Conservation (phyloP, 139 green algal species). For the Chlamydomonas sp. region DNA sequence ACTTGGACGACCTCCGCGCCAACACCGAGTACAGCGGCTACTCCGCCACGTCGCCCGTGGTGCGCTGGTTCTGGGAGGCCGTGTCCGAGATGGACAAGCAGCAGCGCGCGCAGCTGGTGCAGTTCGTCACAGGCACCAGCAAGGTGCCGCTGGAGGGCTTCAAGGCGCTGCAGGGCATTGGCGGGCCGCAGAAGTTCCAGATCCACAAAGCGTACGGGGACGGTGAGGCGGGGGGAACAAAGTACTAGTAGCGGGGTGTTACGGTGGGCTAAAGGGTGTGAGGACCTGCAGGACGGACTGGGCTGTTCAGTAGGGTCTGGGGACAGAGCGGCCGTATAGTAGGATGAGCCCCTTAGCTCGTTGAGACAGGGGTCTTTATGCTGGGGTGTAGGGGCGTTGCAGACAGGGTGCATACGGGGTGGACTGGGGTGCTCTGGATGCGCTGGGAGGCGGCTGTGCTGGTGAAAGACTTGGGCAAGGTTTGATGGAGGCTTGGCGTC, state of each 20-base stretch:
- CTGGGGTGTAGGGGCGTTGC: too few species aligned
- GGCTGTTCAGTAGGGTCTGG: neutral
- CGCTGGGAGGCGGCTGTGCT: too few species aligned
- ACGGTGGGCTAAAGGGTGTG: neutral
- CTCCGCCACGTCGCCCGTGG: conserved; percentile 69
- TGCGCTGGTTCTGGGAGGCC: conserved; percentile 97
- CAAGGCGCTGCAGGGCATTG: conserved; percentile 91
- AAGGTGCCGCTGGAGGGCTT: conserved; percentile 98
- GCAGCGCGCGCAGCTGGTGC: conserved; percentile 89
- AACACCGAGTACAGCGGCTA: conserved; percentile 97
- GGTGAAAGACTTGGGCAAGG: too few species aligned
- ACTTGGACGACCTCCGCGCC: conserved; percentile 87
- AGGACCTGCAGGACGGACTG: neutral
- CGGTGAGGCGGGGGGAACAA: neutral
- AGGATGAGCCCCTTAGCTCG: too few species aligned
- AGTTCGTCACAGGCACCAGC: conserved; percentile 92
- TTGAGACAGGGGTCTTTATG: too few species aligned
- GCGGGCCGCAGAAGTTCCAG: conserved; percentile 94
- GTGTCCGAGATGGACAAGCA: conserved; percentile 88
- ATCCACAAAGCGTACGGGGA: conserved; percentile 62
- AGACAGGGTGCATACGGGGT: too few species aligned
- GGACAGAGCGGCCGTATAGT: too few species aligned
- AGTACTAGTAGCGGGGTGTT: neutral
- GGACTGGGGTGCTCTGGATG: too few species aligned
- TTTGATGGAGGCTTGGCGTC: too few species aligned